Conservation (phyloP, 2,329 filamentous ascomycete species). For the Hypoxylon sp. region DNA sequence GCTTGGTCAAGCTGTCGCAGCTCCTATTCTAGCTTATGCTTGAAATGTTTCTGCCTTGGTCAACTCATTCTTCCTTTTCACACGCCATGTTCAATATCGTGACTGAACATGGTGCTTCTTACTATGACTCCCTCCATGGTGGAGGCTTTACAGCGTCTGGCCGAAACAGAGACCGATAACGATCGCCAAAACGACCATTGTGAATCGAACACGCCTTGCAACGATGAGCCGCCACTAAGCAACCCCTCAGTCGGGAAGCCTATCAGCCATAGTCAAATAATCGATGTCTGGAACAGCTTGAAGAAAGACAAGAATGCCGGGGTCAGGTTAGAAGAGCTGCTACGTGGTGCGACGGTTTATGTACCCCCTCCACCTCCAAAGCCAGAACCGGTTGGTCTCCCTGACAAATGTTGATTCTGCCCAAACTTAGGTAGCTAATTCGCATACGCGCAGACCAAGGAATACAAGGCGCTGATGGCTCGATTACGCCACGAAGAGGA, state of each 20-base stretch:
- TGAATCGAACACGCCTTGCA: conserved; percentile 3
- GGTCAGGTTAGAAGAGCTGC: conserved; percentile 71
- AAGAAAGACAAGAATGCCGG: conserved; percentile 45
- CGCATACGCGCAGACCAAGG: conserved; percentile 64
- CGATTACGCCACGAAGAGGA: conserved; percentile 85
- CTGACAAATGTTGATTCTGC: conserved; percentile 3
- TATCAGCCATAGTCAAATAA: conserved; percentile 74
- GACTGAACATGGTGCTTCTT: conserved; percentile 72
- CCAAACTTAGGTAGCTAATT: conserved; percentile 13
- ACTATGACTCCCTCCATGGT: conserved; percentile 76
- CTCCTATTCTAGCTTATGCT: neutral
- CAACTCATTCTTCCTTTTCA: conserved; percentile 1
- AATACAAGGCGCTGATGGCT: conserved; percentile 89
- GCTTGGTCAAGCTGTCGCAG: neutral
- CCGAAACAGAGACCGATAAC: conserved; percentile 25
- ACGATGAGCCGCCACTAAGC: conserved; percentile 58
- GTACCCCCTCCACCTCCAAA: conserved; percentile 82
- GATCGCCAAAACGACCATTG: conserved; percentile 29
- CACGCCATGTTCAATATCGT: conserved; percentile 17
- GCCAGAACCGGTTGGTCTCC: conserved; percentile 71
- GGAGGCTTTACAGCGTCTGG: conserved; percentile 61
- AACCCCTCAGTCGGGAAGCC: conserved; percentile 67
- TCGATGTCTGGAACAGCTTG: conserved; percentile 66
- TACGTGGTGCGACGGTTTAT: conserved; percentile 77
- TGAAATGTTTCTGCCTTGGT: conserved; percentile 1